A percentile compares a stretch with the other conserved stretches of the same genome.
Evolutionary conservation across 306 rosid species (phyloP).

Genomic region (Carpinus fangiana): DNA sequence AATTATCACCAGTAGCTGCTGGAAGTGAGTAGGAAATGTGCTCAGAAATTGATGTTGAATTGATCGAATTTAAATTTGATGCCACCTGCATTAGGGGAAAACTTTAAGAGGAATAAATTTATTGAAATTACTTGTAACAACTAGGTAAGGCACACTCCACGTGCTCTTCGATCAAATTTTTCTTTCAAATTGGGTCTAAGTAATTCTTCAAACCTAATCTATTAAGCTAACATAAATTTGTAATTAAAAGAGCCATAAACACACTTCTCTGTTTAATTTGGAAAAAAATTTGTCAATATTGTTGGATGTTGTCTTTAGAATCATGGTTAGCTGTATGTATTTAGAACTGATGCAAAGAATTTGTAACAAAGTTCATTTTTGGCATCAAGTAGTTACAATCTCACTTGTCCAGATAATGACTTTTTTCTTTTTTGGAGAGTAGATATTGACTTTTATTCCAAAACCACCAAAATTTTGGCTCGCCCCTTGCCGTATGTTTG

Average conservation of each 20-base stretch:
- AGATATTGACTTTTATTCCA: not conserved
- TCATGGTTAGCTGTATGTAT: too few relatives aligned
- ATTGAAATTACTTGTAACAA: not conserved
- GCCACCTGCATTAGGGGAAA: not conserved
- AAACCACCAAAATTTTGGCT: not conserved
- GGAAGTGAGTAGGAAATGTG: not conserved
- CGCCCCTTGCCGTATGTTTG: not conserved
- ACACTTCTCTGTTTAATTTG: too few relatives aligned
- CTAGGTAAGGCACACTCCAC: not conserved
- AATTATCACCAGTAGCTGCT: not conserved
- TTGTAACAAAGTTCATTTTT: not conserved
- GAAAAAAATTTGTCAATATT: too few relatives aligned
- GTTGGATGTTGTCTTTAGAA: not conserved
- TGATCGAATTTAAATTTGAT: not conserved
- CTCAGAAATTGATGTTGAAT: not conserved
- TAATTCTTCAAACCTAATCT: too few relatives aligned
- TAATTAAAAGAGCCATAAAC: too few relatives aligned
- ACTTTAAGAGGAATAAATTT: not conserved
- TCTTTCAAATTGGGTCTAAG: too few relatives aligned
- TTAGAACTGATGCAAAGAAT: not conserved
- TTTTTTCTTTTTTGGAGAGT: too few relatives aligned
- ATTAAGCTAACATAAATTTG: too few relatives aligned
- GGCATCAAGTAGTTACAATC: not conserved
- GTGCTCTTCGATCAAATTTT: not conserved
- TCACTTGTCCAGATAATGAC: not conserved